Evolutionary conservation across 441 rosid species (phyloP).

Genomic region (Aleurites moluccanus): DNA sequence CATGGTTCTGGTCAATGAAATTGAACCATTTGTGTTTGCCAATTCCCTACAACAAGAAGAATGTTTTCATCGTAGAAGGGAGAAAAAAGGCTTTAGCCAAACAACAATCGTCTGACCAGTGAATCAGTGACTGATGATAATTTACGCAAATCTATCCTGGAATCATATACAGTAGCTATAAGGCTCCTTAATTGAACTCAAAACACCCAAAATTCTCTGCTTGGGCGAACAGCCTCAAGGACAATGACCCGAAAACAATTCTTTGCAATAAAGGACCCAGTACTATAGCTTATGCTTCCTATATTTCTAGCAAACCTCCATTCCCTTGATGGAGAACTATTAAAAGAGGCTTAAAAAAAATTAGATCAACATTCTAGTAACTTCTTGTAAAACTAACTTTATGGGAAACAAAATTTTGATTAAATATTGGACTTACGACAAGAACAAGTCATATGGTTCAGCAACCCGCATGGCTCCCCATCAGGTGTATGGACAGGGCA

Average conservation of each 20-base stretch:
- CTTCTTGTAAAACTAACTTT: not conserved
- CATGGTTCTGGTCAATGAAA: not conserved
- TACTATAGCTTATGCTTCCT: not conserved
- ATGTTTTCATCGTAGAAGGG: not conserved
- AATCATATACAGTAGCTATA: too few species aligned
- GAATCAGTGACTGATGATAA: too few species aligned
- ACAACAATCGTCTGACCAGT: not conserved
- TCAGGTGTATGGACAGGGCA: slow-evolving; percentile 99
- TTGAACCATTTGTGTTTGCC: not conserved
- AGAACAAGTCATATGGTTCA: slow-evolving; percentile 87
- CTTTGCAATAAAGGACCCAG: not conserved
- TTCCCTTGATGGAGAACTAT: not conserved
- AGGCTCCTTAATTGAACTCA: not conserved
- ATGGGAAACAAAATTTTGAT: not conserved
- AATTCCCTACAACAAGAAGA: not conserved
- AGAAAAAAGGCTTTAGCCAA: not conserved
- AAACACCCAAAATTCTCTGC: too few species aligned
- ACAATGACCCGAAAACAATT: not conserved
- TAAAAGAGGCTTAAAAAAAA: not conserved
- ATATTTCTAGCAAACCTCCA: not conserved
- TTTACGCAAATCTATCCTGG: too few species aligned
- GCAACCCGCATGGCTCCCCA: slow-evolving; percentile 96
- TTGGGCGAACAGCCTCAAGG: too few species aligned
- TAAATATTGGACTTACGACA: slow-evolving; percentile 60
- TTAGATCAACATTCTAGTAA: not conserved